These are phyloP conservation scores for Cornus florida DNA, from an alignment of 148 eudicot species.

Conservation along the genomic window DNA sequence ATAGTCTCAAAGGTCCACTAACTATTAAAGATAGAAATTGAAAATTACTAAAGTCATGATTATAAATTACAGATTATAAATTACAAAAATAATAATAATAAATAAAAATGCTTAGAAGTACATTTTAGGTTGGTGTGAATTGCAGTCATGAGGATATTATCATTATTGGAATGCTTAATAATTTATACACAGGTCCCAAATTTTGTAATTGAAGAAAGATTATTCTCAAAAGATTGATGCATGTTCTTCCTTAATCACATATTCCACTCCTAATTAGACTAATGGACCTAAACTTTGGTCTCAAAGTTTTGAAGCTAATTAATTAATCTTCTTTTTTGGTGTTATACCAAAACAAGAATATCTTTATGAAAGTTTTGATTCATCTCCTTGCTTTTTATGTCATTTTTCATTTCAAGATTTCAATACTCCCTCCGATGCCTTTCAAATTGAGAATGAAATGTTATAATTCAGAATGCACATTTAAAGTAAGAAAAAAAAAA, in stretches of 20 bases:
- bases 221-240: background rate
- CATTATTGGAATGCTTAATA: too few species aligned
- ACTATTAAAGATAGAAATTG: background rate
- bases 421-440: background rate
- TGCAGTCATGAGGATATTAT: too few species aligned
- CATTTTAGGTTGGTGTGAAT: too few species aligned
- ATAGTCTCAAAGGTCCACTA: too few species aligned
- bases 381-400: background rate
- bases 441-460: background rate
- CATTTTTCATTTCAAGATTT: background rate
- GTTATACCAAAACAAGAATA: slow-evolving; percentile 5
- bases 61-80: too few species aligned
- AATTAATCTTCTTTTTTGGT: slow-evolving; percentile 3
- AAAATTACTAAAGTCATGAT: too few species aligned
- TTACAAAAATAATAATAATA: too few species aligned
- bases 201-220: background rate
- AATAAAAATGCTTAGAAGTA: too few species aligned
- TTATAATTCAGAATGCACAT: background rate
- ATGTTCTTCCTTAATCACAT: slow-evolving; percentile 8
- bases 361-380: slow-evolving; percentile 23
- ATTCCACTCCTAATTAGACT: background rate
- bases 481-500: too few species aligned
- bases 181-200: background rate
- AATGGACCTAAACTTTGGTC: background rate
- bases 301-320: background rate